phyloP scores from a whole-genome alignment of 2,329 filamentous ascomycete genomes.

The Ciborinia camelliae region DNA sequence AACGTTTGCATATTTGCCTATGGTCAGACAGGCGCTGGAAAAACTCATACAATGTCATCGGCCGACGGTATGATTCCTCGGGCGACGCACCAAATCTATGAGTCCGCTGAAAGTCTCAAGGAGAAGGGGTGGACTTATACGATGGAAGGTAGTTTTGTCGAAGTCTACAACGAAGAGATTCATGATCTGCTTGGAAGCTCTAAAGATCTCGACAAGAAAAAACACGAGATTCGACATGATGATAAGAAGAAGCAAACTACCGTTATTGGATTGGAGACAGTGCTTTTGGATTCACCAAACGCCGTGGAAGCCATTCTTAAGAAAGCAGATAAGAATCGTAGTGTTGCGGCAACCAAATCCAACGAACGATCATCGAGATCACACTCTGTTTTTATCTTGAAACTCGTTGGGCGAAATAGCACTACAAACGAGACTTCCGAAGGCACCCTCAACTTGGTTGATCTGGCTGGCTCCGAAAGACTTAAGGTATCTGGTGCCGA shows the following conservation, averaged over 20 bases:
- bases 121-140: constrained; percentile 93
- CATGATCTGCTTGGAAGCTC: constrained; percentile 80
- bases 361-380: constrained; percentile 93
- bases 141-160: constrained; percentile 93
- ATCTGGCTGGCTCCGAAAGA: constrained; percentile 89
- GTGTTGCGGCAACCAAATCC: constrained; percentile 93
- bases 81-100: constrained; percentile 90
- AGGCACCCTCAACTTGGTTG: constrained; percentile 91
- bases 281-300: constrained; percentile 72
- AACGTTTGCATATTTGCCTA: constrained; percentile 99
- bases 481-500: constrained; percentile 83
- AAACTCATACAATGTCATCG: constrained; percentile 94
- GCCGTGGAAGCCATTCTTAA: constrained; percentile 77
- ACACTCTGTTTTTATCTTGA: constrained; percentile 95
- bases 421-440: constrained; percentile 79
- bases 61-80: constrained; percentile 91
- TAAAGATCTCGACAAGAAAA: constrained; percentile 72
- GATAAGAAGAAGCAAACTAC: constrained; percentile 75
- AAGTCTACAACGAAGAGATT: constrained; percentile 97
- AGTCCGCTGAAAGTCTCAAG: constrained; percentile 75
- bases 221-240: constrained; percentile 87
- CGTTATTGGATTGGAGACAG: constrained; percentile 75
- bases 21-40: constrained; percentile 93
- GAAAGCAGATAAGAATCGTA: constrained; percentile 79
- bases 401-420: constrained; percentile 64